Evolutionary conservation across 441 rosid species (phyloP), one percentile per base, ranked within the genome.

Genomic region (Kokia cookei): DNA sequence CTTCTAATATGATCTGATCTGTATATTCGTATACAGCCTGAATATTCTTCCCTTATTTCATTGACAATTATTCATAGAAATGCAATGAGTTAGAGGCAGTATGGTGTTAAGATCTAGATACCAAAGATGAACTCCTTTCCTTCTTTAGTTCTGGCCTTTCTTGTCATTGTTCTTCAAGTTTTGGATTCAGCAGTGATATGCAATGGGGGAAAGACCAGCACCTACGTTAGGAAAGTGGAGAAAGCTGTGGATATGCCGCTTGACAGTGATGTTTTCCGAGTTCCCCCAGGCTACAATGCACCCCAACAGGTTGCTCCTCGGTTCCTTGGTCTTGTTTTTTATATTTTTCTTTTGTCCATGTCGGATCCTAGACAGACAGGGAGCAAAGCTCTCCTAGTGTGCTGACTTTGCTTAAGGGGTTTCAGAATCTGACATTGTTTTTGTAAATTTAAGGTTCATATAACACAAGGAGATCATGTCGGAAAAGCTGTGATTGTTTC

Each of bases 401-500:
- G 35, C 35, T 6, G 37, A 32, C 37, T 32, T 32, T 5, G 37
- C 37, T 32, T 1, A 32, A 32, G 37, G 35, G 37, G 37, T 32
- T 32, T 32, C 37, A 32, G 37, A 32, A 5, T 32, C 22, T 32
- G 7, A 32, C 37, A 32, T 32, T 32, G 37, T 32, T 32, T 32
- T 32, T 32, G 7, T 32, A 59, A 62, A 74, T 66, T 79, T 48
- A 54, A 92, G 98, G 96, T 93, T 71, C 96, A 93, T 61, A 82
- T 92, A 80, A 92, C 97, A 58, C 98, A 90, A 91, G 98, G 98
- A 55, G 97, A 94, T 77, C 83, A 73, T 14, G 89, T 76, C 32
- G 97, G 97, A 6, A 87, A 84, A 75, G 97, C 86, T 54, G 87
- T 92, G 79, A 94, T 92, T 64, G 91, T 94, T 24, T 94, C 98